Evolutionary conservation across 164 flowering plant species (phyloP).

Genomic region (Tinospora cordifolia): DNA sequence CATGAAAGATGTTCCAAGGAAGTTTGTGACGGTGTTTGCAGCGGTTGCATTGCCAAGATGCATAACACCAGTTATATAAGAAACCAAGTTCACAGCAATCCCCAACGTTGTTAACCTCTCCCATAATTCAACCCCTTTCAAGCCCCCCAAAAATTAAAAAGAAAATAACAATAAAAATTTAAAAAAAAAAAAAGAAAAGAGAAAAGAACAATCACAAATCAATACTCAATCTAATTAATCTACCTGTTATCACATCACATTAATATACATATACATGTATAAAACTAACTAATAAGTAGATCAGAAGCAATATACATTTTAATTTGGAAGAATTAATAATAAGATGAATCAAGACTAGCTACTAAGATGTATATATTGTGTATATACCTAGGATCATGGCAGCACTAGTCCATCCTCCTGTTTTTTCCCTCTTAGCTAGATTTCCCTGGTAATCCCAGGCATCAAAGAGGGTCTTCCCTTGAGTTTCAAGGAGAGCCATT

Average conservation of each 20-base stretch:
- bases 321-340: background rate
- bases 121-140: conserved; percentile 56
- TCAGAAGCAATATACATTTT: background rate
- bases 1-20: conserved; percentile 90
- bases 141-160: too few species aligned
- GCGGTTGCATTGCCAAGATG: conserved; percentile 75
- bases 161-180: too few species aligned
- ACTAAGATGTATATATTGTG: too few species aligned
- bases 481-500: conserved; percentile 37
- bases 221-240: background rate
- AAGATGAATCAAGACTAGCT: too few species aligned
- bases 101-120: conserved; percentile 86
- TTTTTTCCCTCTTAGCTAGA: conserved; percentile 44
- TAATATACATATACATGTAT: too few species aligned
- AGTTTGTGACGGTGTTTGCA: conserved; percentile 85
- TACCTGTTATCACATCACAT: too few species aligned
- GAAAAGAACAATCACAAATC: background rate
- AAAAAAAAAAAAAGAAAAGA: too few species aligned
- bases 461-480: conserved; percentile 45
- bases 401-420: conserved; percentile 86
- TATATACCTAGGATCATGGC: conserved; percentile 81
- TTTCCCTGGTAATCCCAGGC: conserved; percentile 86
- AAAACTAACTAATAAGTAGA: background rate
- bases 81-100: conserved; percentile 82
- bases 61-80: conserved; percentile 80